phyloP scores from a whole-genome alignment of 2,329 filamentous ascomycete genomes.

The Didymella exigua region DNA sequence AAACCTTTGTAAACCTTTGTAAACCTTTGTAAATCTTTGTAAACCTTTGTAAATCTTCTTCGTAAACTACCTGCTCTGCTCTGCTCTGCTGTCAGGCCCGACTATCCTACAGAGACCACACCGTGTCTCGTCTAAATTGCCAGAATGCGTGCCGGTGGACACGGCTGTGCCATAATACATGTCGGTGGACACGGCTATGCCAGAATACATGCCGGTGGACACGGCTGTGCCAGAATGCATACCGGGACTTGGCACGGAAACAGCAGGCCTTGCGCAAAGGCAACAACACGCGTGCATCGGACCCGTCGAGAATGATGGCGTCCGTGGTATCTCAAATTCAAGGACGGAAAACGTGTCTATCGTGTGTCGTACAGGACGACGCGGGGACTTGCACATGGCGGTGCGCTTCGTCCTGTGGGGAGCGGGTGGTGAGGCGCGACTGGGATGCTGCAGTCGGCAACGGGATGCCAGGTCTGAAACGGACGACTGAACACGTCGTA shows the following conservation, averaged over 20 bases:
- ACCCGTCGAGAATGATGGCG: slow-evolving; percentile 1
- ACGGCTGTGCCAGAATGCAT: neutral
- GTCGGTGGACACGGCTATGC: too few species aligned
- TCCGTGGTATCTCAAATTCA: slow-evolving; percentile 9
- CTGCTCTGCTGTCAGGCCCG: too few species aligned
- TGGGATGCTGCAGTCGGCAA: slow-evolving; percentile 6
- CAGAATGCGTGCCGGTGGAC: too few species aligned
- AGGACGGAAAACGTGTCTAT: neutral
- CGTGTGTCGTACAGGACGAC: neutral
- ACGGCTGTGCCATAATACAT: too few species aligned
- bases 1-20: too few species aligned
- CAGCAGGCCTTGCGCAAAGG: neutral
- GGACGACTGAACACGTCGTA: slow-evolving; percentile 4
- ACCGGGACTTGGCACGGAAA: neutral
- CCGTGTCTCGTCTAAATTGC: too few species aligned
- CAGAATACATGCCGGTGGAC: neutral
- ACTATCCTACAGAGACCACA: too few species aligned
- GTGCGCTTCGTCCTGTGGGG: slow-evolving; percentile 5
- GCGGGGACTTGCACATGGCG: neutral
- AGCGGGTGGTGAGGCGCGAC: slow-evolving; percentile 9
- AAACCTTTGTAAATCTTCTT: too few species aligned
- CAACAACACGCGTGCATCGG: neutral
- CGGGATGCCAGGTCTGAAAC: slow-evolving; percentile 7
- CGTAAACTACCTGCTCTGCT: too few species aligned
- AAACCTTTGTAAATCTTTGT: too few species aligned